Evolutionary conservation across 805 yeast genomes (phyloP).

Genomic region (Wickerhamiella shivajii): DNA sequence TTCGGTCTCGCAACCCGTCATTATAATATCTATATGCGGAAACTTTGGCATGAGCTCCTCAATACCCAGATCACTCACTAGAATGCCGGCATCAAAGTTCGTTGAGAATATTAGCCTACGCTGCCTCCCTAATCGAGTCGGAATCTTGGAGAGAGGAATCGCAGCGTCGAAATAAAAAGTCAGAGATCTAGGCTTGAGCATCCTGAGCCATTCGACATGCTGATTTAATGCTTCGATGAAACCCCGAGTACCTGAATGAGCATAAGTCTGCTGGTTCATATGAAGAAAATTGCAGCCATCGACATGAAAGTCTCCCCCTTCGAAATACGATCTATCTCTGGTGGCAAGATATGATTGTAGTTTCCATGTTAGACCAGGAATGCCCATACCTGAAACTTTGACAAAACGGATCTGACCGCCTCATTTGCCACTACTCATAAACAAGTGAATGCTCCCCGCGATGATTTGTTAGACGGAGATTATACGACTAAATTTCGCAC

Average conservation of each 20-base stretch:
- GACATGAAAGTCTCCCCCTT: slow-evolving; percentile 1
- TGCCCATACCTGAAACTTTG: no score
- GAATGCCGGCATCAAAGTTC: background rate
- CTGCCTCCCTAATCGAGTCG: background rate
- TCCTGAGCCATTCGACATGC: slow-evolving; percentile 2
- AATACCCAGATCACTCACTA: slow-evolving; percentile 1
- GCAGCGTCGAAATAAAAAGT: slow-evolving; percentile 5
- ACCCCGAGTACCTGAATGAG: background rate
- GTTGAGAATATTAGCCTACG: background rate
- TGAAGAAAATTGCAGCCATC: slow-evolving; percentile 9
- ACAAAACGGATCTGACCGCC: no score
- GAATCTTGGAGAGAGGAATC: slow-evolving; percentile 2
- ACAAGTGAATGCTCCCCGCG: no score
- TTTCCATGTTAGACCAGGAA: slow-evolving; percentile 1
- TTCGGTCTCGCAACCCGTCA: slow-evolving; percentile 7
- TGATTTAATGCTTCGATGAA: slow-evolving; percentile 1
- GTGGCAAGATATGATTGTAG: background rate
- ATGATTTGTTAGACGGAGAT: no score
- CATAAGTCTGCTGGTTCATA: slow-evolving; percentile 1
- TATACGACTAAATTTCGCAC: no score
- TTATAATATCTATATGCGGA: background rate
- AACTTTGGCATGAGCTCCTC: background rate
- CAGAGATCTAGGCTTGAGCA: slow-evolving; percentile 4
- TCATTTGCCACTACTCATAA: no score
- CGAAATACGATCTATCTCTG: background rate